Evolutionary conservation across 805 yeast genomes (phyloP).

Genomic region (Candida orba): DNA sequence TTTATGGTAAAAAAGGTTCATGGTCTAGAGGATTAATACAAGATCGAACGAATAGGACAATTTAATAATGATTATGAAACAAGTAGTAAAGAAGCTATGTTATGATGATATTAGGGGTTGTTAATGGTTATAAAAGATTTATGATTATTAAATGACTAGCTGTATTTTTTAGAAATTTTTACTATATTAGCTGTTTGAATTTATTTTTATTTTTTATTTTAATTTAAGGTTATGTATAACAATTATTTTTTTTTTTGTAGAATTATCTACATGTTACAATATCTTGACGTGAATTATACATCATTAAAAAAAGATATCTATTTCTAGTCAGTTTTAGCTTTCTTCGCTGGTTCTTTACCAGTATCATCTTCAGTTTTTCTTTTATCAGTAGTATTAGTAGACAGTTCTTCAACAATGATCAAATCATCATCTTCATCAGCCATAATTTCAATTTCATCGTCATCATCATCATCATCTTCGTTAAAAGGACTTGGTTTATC

Average conservation of each 20-base stretch:
- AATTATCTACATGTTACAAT: too few relatives aligned
- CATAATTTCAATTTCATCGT: conserved; percentile 12
- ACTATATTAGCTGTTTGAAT: too few relatives aligned
- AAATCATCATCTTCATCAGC: conserved; percentile 14
- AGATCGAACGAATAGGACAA: conserved; percentile 12
- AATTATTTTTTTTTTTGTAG: too few relatives aligned
- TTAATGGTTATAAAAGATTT: too few relatives aligned
- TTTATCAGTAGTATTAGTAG: conserved; percentile 13
- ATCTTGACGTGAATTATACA: not conserved
- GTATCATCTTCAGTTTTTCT: conserved; percentile 13
- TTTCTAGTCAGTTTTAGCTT: conserved; percentile 6
- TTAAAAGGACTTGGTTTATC: conserved; percentile 15
- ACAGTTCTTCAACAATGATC: conserved; percentile 13
- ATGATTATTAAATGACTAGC: too few relatives aligned
- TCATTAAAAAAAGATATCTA: too few relatives aligned
- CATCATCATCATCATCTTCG: conserved; percentile 20
- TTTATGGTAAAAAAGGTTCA: conserved; percentile 28
- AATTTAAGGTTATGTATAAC: too few relatives aligned
- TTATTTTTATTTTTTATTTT: too few relatives aligned
- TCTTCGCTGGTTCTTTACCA: not conserved
- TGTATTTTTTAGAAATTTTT: too few relatives aligned
- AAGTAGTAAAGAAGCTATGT: too few relatives aligned
- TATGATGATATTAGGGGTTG: too few relatives aligned
- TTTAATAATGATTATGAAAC: too few relatives aligned
- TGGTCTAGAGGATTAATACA: conserved; percentile 41